Percentiles rank a stretch among this genome's conserved stretches.
Evolutionary conservation across 1,284 basidiomycete genomes (phyloP).

Genomic region (Meira nashicola): DNA sequence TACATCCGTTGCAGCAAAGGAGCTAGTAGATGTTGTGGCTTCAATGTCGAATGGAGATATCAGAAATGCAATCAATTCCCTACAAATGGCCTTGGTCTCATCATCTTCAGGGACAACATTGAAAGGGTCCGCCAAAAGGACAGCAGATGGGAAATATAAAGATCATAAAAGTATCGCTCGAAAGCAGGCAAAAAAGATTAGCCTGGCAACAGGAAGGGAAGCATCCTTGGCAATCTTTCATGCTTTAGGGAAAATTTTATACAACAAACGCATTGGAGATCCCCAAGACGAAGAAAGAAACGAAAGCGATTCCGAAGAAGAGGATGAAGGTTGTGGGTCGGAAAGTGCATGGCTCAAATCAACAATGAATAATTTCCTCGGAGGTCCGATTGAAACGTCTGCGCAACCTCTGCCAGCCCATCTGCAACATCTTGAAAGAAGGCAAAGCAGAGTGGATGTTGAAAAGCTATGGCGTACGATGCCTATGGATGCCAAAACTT

Average conservation of each 20-base stretch:
- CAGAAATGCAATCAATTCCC: constrained; percentile 80
- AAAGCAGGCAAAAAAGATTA: constrained; percentile 12
- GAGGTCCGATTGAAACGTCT: background rate
- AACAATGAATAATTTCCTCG: constrained; percentile 5
- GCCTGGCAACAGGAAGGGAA: constrained; percentile 62
- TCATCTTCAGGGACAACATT: background rate
- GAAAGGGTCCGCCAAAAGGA: background rate
- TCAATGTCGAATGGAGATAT: constrained; percentile 82
- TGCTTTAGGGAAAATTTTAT: constrained; percentile 84
- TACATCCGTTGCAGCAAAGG: constrained; percentile 58
- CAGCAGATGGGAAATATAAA: background rate
- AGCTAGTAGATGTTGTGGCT: constrained; percentile 69
- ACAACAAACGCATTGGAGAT: constrained; percentile 74
- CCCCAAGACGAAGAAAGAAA: constrained; percentile 19
- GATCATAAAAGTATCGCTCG: constrained; percentile 17
- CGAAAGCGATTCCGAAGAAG: constrained; percentile 16
- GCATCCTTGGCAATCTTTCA: constrained; percentile 85
- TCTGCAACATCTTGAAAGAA: constrained; percentile 63
- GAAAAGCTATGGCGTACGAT: constrained; percentile 69
- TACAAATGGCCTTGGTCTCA: constrained; percentile 59
- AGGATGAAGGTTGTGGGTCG: constrained; percentile 21
- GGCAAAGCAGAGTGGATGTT: constrained; percentile 68
- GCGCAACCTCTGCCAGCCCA: constrained; percentile 50
- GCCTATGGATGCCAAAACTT: constrained; percentile 81
- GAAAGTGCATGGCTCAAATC: constrained; percentile 15